phyloP scores from a whole-genome alignment of 2,329 filamentous ascomycete genomes.

The Xylaria digitata region DNA sequence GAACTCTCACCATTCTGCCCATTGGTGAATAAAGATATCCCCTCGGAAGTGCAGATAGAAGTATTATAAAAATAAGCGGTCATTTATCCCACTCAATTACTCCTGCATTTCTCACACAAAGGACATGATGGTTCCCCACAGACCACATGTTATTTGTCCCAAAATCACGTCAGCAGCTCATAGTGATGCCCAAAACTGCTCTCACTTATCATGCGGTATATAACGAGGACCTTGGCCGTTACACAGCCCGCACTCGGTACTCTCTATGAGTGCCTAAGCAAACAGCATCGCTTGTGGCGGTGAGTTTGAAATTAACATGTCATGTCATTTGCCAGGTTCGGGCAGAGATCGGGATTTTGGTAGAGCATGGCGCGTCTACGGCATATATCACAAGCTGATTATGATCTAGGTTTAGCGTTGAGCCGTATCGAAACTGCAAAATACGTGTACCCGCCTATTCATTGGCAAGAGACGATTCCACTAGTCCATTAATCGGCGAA shows the following conservation, averaged over 20 bases:
- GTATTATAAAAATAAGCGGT: background rate
- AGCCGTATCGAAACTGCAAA: slow-evolving; percentile 13
- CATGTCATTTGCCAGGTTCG: slow-evolving; percentile 4
- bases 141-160: background rate
- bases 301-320: slow-evolving; percentile 1
- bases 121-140: background rate
- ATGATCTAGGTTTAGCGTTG: slow-evolving; percentile 21
- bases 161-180: background rate
- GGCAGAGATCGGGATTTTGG: background rate
- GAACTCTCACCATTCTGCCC: background rate
- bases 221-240: background rate
- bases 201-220: background rate
- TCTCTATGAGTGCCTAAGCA: background rate
- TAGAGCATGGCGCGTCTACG: slow-evolving; percentile 13
- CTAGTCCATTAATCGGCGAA: slow-evolving; percentile 19
- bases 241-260: background rate
- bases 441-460: background rate
- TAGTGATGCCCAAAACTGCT: background rate
- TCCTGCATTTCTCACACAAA: background rate
- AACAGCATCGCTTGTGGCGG: slow-evolving; percentile 22
- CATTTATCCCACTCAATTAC: no score
- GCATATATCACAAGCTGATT: slow-evolving; percentile 19
- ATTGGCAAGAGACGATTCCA: slow-evolving; percentile 10
- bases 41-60: background rate
- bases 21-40: background rate